Conservation (phyloP, 2,329 filamentous ascomycete species). For the Coniochaeta sp. region DNA sequence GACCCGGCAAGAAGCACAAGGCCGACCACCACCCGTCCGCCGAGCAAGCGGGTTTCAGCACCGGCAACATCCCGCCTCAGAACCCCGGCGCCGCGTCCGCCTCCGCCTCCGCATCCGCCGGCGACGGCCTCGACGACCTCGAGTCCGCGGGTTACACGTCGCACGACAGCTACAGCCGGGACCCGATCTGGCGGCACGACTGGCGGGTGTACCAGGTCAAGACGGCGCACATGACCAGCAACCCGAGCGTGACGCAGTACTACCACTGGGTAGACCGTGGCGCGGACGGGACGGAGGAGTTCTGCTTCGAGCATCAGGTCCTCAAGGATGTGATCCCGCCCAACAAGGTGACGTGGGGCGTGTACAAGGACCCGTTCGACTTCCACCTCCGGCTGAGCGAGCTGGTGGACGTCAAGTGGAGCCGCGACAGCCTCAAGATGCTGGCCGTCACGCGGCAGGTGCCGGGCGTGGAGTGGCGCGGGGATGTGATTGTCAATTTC, state of each 20-base stretch:
- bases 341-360: conserved; percentile 36
- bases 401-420: conserved; percentile 37
- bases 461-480: conserved; percentile 12
- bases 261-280: conserved; percentile 41
- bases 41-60: not conserved
- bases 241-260: conserved; percentile 43
- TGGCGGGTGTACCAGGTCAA: conserved; percentile 48
- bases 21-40: not conserved
- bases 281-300: conserved; percentile 20
- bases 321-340: conserved; percentile 31
- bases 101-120: not conserved
- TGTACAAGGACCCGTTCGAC: conserved; percentile 41
- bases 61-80: not conserved
- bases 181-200: conserved; percentile 36
- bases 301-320: conserved; percentile 46
- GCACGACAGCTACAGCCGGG: conserved; percentile 40
- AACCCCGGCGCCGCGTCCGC: not conserved
- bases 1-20: conserved; percentile 1
- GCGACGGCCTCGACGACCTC: conserved; percentile 24
- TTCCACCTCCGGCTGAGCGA: conserved; percentile 42
- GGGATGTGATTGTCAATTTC: conserved; percentile 41
- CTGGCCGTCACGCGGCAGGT: conserved; percentile 28
- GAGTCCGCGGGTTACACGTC: conserved; percentile 41
- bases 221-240: conserved; percentile 37
- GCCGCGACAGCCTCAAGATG: conserved; percentile 32